Evolutionary conservation across 371 early-diverging fungal species (phyloP).

Genomic region (Mucor indicus): DNA sequence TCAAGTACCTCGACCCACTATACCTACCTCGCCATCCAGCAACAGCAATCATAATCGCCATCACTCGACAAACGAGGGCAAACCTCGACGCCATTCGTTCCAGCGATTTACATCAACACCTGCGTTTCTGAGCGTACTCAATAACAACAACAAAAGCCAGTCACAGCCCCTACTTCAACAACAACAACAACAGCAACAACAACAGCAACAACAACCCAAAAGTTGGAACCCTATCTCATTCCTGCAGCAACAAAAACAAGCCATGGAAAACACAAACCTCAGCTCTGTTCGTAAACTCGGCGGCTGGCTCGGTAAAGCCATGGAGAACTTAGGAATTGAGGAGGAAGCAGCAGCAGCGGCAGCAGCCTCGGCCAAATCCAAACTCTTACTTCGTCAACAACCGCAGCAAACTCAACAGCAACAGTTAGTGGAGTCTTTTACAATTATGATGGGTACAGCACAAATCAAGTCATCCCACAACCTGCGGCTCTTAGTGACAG

Average conservation of each 20-base stretch:
- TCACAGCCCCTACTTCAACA: neutral
- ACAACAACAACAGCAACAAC: slow-evolving; percentile 4
- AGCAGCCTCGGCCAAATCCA: no score
- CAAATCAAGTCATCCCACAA: slow-evolving; percentile 74
- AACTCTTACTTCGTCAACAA: neutral
- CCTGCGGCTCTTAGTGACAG: slow-evolving; percentile 58
- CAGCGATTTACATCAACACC: slow-evolving; percentile 19
- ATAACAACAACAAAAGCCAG: neutral
- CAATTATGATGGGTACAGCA: slow-evolving; percentile 66
- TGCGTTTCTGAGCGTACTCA: slow-evolving; percentile 3
- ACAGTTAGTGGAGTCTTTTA: slow-evolving; percentile 71
- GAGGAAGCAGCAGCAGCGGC: slow-evolving; percentile 34
- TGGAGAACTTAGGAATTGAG: slow-evolving; percentile 68
- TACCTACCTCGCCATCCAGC: neutral
- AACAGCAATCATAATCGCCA: slow-evolving; percentile 15
- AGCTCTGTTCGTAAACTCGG: slow-evolving; percentile 64
- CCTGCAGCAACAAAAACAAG: slow-evolving; percentile 64
- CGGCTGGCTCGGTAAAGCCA: slow-evolving; percentile 70
- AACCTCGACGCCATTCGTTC: slow-evolving; percentile 23
- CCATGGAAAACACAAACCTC: slow-evolving; percentile 54
- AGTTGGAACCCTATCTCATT: slow-evolving; percentile 67
- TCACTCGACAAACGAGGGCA: slow-evolving; percentile 1
- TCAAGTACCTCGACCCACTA: slow-evolving; percentile 19
- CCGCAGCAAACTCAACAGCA: slow-evolving; percentile 12
- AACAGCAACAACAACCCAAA: slow-evolving; percentile 28